Base-by-base conservation (phyloP, 2,329 filamentous ascomycete genomes). In the Penicillium corylophilum region DNA sequence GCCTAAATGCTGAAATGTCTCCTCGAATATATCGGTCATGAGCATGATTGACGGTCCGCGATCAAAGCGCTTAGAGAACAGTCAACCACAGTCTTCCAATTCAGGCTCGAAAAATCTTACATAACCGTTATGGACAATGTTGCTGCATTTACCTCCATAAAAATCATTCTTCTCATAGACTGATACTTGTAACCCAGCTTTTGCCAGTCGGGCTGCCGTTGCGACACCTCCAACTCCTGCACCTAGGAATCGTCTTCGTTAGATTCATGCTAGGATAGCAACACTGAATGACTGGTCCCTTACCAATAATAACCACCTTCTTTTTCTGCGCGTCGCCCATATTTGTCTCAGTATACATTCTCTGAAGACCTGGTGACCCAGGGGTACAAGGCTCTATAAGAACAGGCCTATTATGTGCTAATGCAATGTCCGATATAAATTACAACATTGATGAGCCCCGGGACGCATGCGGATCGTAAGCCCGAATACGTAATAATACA, bases 11-110 rank as follows among this genome's bases (percentile, higher is more conserved):
- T 26, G 45, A 33, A 44, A 52, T 5, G 45, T 52, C 20, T 52
- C 50, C 16, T 52, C 50, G 5, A 52, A 52, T 10, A 52, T 26
- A n/a, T 52, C 50, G 15, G 41, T 39, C 50, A 52, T 52, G 9
- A 52, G 41, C 40, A 52, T 23, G 6, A 52, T 38, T 22, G 50
- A 52, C 3, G 50, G 40, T 7, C 50, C 50, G 9, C 41, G 50
- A 48, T 52, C 50, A 38, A 52, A 52, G 9, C 50, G 39, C 50
- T 52, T 28, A 2, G 26, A 13, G 24, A 44, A 20, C 4, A 3
- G 16, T 47, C 20, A 47, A 31, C 15, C 15, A n/a, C 1, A 31
- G 29, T 31, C 15, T 31, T 13, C 12, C 13, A 31, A n/a, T 31
- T 15, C 29, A 15, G 12, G 13, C 12, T 3, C 5, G 2, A 5